Evolutionary conservation across 1,284 basidiomycete genomes (phyloP), one percentile per base, ranked within the genome.

Genomic region (Pterulicium gracile): DNA sequence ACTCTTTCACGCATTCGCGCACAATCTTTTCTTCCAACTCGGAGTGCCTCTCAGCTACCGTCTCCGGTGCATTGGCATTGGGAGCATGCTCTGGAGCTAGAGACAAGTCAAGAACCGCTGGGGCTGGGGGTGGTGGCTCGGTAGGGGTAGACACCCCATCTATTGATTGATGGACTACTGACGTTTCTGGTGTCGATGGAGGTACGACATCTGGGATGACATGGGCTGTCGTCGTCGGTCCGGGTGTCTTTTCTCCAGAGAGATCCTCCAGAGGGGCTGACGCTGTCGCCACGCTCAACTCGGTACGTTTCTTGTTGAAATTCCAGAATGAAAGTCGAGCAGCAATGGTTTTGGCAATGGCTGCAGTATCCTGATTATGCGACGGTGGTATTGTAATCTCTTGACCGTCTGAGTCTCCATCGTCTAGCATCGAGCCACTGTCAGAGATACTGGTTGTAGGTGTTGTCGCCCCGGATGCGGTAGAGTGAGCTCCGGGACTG

Each of bases 21-120:
- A 89, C 63, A 35, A 90, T 77, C 63, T 88, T 88, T 24, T 73
- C 69, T 55, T 90, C 88, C 5, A 92, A 62, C 55, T 87, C 81
- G 2, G 70, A 70, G 53, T 83, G 75, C 54, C 69, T 74, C 56
- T 85, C 81, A 1, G 78, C 75, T 2, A 57, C 58, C 2, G 82
- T 82, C 7, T 76, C 60, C 43, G 80, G 77, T 1, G 81, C 76
- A 3, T 74, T 73, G 1, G 73, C 65, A 43, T 73, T 63, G 23
- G 83, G 55, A 40, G 86, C 78, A 3, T 67, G 66, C 18, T 72
- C 65, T 21, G 85, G 59, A 1, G 78, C 69, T 40, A 71, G 69
- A 0, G 63, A 58, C 21, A 75, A 75, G 40, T 72, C n/a, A 5
- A 15, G n/a, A n/a, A 32, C 27, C 10, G 27, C n/a, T 10, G n/a